Evolutionary conservation across 768 basidiomycete species (phyloP), one percentile per base, ranked within the genome.

Genomic region (Lepiota subincarnata): DNA sequence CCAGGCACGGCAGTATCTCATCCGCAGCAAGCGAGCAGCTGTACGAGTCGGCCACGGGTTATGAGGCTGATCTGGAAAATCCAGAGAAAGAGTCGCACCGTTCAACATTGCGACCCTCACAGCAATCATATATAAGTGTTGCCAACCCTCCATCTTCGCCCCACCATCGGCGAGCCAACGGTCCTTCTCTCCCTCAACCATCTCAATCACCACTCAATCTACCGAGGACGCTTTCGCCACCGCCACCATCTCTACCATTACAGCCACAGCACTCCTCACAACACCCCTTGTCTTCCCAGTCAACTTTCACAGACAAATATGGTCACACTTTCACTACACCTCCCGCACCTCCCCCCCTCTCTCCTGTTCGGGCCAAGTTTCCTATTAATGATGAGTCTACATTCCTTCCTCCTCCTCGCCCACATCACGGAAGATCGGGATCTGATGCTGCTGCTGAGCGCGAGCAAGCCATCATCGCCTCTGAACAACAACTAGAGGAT

Each of bases 21-120:
- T 89, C 89, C 13, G 70, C 38, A 20, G 50, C 81, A 38, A 84
- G 82, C 60, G 85, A 87, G 56, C 79, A 77, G 5, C 61, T 73
- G 10, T 76, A 75, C 35, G 83, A 83, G 45, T 68, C 68, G 0
- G 67, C 73, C 14, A 72, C 80, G 31, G 86, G 84, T n/a, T 87
- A 89, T 62, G 87, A 91, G 53, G 84, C 84, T 20, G 87, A 88
- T 64, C 66, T 81, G 46, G 85, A 89, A 44, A 76, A 79, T 64
- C 71, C 71, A 43, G 84, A 83, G 62, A 70, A 77, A 55, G 76
- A 82, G 50, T 61, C 69, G 44, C 64, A 70, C 47, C 70, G 74
- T 49, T 60, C 70, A 35, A 71, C 75, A 34, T 60, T 76, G 34
- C 74, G 79, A 39, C 68, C 76, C 31, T 68, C 72, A 34, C 62